Percentiles rank a stretch among this genome's conserved stretches.
Evolutionary conservation across 2,329 filamentous ascomycete species (phyloP).

Genomic region (Dissoconium aciculare): DNA sequence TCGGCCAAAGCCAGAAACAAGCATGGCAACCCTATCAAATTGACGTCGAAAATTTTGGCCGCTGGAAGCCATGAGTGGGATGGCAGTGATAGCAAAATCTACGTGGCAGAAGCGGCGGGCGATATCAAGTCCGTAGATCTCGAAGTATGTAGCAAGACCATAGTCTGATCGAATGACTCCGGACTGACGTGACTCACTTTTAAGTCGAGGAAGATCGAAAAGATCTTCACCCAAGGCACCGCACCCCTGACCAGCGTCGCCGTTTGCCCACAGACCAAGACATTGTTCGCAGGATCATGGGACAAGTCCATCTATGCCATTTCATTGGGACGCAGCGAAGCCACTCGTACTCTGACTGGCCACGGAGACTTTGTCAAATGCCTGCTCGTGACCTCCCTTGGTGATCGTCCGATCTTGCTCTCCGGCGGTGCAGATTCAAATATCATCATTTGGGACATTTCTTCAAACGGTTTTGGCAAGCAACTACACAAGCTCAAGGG

Average conservation of each 20-base stretch:
- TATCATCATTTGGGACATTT: slow-evolving; percentile 62
- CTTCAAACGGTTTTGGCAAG: slow-evolving; percentile 49
- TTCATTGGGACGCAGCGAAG: slow-evolving; percentile 2
- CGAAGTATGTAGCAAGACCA: slow-evolving; percentile 54
- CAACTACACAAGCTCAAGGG: slow-evolving; percentile 67
- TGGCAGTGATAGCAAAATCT: slow-evolving; percentile 38
- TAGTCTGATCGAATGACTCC: neutral
- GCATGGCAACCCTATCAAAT: slow-evolving; percentile 61
- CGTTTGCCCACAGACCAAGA: slow-evolving; percentile 37
- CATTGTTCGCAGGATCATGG: slow-evolving; percentile 80
- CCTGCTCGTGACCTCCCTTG: slow-evolving; percentile 47
- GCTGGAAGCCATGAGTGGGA: slow-evolving; percentile 49
- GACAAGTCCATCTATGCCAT: slow-evolving; percentile 85
- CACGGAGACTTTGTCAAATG: slow-evolving; percentile 89
- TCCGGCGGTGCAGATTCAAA: slow-evolving; percentile 34
- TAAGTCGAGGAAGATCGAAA: slow-evolving; percentile 32
- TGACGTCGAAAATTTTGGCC: slow-evolving; percentile 77
- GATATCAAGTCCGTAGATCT: slow-evolving; percentile 58
- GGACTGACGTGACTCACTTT: slow-evolving; percentile 1
- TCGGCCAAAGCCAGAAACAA: slow-evolving; percentile 65
- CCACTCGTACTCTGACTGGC: slow-evolving; percentile 29
- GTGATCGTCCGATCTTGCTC: slow-evolving; percentile 40
- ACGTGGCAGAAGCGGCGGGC: slow-evolving; percentile 78
- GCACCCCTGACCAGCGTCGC: slow-evolving; percentile 69
- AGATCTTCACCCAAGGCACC: slow-evolving; percentile 54